These are phyloP conservation scores for Sporothrix inflata DNA, from an alignment of 2,329 filamentous ascomycete species.

Conservation along the genomic window DNA sequence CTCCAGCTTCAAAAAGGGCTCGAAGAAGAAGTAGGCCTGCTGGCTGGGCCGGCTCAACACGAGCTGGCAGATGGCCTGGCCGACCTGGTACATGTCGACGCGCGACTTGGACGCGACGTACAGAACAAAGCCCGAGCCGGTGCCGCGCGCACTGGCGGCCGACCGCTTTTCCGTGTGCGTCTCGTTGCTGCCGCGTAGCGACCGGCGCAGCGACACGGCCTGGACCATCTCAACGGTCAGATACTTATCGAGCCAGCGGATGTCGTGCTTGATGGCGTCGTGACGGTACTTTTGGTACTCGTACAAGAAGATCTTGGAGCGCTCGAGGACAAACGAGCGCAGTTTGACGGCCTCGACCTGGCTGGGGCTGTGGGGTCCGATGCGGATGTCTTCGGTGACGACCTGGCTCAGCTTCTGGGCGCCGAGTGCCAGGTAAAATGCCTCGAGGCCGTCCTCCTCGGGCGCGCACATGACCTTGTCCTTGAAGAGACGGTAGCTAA, in stretches of 20 bases:
- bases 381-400: slow-evolving; percentile 75
- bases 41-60: slow-evolving; percentile 82
- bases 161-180: slow-evolving; percentile 75
- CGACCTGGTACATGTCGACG: slow-evolving; percentile 85
- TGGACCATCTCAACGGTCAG: slow-evolving; percentile 77
- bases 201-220: slow-evolving; percentile 75
- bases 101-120: slow-evolving; percentile 72
- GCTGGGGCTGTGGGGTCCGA: slow-evolving; percentile 68
- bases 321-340: slow-evolving; percentile 81
- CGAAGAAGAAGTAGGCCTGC: slow-evolving; percentile 86
- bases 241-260: slow-evolving; percentile 88
- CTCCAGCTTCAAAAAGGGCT: slow-evolving; percentile 85
- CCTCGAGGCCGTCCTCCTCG: slow-evolving; percentile 83
- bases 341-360: slow-evolving; percentile 60
- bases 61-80: slow-evolving; percentile 79
- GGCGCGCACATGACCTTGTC: slow-evolving; percentile 82
- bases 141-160: slow-evolving; percentile 62
- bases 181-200: slow-evolving; percentile 69
- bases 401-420: slow-evolving; percentile 74
- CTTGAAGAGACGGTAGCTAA: slow-evolving; percentile 87
- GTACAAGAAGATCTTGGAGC: slow-evolving; percentile 86
- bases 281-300: slow-evolving; percentile 70
- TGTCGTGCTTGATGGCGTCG: slow-evolving; percentile 82
- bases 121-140: slow-evolving; percentile 61
- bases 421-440: slow-evolving; percentile 81